Conservation (phyloP, 2,329 filamentous ascomycete genomes). For the Fusarium burgessii region DNA sequence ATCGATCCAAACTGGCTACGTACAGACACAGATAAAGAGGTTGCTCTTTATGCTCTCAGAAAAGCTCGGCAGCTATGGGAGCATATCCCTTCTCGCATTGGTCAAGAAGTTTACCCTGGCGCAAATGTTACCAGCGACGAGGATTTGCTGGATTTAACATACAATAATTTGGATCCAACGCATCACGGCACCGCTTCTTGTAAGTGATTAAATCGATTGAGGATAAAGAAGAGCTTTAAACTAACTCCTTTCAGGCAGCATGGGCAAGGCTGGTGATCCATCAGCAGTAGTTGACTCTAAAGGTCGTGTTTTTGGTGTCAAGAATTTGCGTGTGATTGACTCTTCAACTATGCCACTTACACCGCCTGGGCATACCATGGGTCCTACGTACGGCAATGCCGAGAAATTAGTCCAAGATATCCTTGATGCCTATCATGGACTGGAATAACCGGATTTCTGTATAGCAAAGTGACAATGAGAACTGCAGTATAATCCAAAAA, state of each 20-base stretch:
- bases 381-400: neutral
- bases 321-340: neutral
- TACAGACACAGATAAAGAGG: constrained; percentile 56
- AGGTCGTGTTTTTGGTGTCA: neutral
- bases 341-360: constrained; percentile 3
- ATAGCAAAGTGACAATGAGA: no score
- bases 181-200: constrained; percentile 4
- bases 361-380: constrained; percentile 3
- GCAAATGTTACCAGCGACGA: neutral
- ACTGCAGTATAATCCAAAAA: no score
- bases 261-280: neutral
- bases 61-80: neutral
- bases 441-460: neutral
- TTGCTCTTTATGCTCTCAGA: constrained; percentile 46
- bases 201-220: neutral
- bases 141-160: neutral
- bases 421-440: neutral
- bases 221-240: fast-evolving
- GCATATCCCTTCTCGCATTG: neutral
- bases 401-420: constrained; percentile 4
- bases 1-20: constrained; percentile 61
- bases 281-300: constrained; percentile 1
- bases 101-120: neutral
- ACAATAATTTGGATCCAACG: neutral
- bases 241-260: neutral